phyloP scores from a whole-genome alignment of 805 yeast species.

The Kuraishia floccosa region DNA sequence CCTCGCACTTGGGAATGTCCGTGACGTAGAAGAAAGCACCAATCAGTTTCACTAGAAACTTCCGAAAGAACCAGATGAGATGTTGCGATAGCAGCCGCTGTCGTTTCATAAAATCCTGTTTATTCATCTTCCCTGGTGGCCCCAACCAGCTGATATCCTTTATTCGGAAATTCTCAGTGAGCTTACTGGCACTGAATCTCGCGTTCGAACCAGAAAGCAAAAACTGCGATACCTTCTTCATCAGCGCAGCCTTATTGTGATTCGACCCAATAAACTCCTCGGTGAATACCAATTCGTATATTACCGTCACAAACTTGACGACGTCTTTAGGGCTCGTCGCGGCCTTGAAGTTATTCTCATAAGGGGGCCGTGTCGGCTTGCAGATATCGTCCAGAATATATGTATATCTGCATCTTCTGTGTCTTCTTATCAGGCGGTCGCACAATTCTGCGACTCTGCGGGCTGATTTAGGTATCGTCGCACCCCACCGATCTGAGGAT shows the following conservation, averaged over 20 bases:
- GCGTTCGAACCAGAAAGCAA: conserved; percentile 27
- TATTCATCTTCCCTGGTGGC: conserved; percentile 15
- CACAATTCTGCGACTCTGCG: conserved; percentile 10
- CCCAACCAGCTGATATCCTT: conserved; percentile 48
- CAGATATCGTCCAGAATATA: conserved; percentile 24
- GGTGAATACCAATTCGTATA: conserved; percentile 41
- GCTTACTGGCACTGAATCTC: conserved; percentile 15
- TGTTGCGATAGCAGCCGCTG: conserved; percentile 25
- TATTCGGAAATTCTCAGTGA: conserved; percentile 24
- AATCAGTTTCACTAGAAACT: conserved; percentile 34
- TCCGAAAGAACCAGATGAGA: conserved; percentile 45
- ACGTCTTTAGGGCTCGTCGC: conserved; percentile 23
- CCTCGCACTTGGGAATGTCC: conserved; percentile 29
- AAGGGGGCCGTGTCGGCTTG: too few species aligned
- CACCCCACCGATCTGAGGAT: conserved; percentile 2
- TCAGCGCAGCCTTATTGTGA: conserved; percentile 31
- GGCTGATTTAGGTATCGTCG: conserved; percentile 11
- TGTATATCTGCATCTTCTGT: conserved; percentile 20
- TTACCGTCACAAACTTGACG: conserved; percentile 24
- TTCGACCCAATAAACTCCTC: conserved; percentile 37
- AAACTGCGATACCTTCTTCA: conserved; percentile 21
- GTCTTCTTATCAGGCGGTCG: conserved; percentile 18
- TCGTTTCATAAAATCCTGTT: conserved; percentile 29
- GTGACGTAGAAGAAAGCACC: conserved; percentile 57
- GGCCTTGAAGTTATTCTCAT: conserved; percentile 18